Conservation (phyloP, 2,329 filamentous ascomycete species). For the Exophiala mesophila region DNA sequence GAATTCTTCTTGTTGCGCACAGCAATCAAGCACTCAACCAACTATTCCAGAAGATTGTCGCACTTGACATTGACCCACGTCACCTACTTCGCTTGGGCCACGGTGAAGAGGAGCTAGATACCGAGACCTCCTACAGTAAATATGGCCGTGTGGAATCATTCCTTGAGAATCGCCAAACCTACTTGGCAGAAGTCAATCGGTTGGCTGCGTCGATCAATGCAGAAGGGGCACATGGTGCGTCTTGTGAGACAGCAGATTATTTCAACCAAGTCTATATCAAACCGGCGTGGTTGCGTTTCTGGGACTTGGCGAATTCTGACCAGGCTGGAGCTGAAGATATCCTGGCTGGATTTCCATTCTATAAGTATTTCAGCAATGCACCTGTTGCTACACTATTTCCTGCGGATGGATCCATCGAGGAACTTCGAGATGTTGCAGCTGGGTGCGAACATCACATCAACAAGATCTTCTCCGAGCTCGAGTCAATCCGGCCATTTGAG, state of each 20-base stretch:
- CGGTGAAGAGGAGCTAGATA: slow-evolving; percentile 88
- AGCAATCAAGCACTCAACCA: slow-evolving; percentile 98
- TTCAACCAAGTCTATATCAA: slow-evolving; percentile 90
- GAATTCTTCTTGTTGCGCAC: slow-evolving; percentile 87
- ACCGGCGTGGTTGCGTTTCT: slow-evolving; percentile 84
- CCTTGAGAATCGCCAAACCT: slow-evolving; percentile 74
- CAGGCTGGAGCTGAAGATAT: slow-evolving; percentile 59
- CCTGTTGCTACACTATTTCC: slow-evolving; percentile 76
- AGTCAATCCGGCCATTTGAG: slow-evolving; percentile 92
- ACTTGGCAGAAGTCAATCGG: slow-evolving; percentile 77
- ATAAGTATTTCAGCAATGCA: slow-evolving; percentile 77
- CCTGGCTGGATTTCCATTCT: slow-evolving; percentile 76
- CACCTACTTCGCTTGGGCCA: slow-evolving; percentile 89
- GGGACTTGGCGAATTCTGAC: slow-evolving; percentile 56
- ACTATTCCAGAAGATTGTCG: slow-evolving; percentile 96
- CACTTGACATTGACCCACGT: slow-evolving; percentile 88
- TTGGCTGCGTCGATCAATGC: slow-evolving; percentile 80
- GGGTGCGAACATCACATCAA: slow-evolving; percentile 86
- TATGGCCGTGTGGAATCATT: slow-evolving; percentile 93
- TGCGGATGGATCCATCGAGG: slow-evolving; percentile 57
- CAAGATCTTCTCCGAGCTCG: slow-evolving; percentile 86
- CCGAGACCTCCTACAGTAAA: slow-evolving; percentile 85
- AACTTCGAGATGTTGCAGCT: slow-evolving; percentile 68
- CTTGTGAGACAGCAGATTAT: slow-evolving; percentile 93
- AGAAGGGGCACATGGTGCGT: slow-evolving; percentile 90